These are phyloP conservation scores for Syzygium aromaticum DNA, from an alignment of 345 rosid genomes.

Conservation along the genomic window DNA sequence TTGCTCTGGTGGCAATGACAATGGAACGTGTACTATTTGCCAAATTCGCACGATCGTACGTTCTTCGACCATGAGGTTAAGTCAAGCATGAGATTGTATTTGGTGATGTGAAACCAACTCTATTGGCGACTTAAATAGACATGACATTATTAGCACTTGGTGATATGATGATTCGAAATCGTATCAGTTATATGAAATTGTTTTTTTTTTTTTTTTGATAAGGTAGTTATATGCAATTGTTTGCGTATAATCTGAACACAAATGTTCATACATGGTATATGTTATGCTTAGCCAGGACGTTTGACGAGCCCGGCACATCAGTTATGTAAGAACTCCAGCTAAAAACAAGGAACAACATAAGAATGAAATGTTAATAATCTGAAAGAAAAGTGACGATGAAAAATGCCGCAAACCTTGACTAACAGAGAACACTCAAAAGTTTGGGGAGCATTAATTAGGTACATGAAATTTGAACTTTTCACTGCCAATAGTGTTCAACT, in stretches of 20 bases:
- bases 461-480: not conserved
- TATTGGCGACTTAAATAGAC: not conserved
- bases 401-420: not conserved
- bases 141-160: not conserved
- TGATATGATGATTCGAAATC: rapidly evolving
- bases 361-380: not conserved
- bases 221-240: not conserved
- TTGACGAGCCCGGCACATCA: rapidly evolving
- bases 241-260: not conserved
- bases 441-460: no score
- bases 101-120: not conserved
- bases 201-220: no score
- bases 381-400: not conserved
- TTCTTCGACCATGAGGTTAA: not conserved
- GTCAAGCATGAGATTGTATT: not conserved
- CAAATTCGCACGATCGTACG: not conserved
- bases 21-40: not conserved
- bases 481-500: not conserved
- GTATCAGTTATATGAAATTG: not conserved
- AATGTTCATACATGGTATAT: not conserved
- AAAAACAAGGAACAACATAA: not conserved
- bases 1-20: not conserved
- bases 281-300: not conserved
- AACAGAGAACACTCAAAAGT: not conserved
- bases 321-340: not conserved